A percentile compares a stretch with the other conserved stretches of the same genome.
Evolutionary conservation across 2,329 filamentous ascomycete genomes (phyloP).

Genomic region (Pseudocercospora vitis): DNA sequence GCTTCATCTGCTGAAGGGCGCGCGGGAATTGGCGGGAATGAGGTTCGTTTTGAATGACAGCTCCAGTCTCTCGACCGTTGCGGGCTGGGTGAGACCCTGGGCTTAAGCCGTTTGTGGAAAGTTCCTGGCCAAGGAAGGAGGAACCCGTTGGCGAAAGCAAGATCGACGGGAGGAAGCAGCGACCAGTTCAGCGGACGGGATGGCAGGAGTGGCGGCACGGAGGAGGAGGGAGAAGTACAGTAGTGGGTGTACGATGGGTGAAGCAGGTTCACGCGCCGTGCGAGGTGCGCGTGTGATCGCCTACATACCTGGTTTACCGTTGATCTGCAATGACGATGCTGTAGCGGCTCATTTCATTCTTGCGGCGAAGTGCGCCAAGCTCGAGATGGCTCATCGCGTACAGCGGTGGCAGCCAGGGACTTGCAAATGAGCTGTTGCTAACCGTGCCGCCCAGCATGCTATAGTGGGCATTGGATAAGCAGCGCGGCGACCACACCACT

Average conservation of each 20-base stretch:
- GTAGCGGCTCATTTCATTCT: slow-evolving; percentile 8
- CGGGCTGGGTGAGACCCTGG: slow-evolving; percentile 3
- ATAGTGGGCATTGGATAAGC: background rate
- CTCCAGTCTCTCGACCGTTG: slow-evolving; percentile 1
- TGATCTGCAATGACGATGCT: slow-evolving; percentile 9
- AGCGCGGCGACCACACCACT: too few relatives aligned
- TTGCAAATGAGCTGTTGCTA: background rate
- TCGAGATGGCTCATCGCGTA: background rate
- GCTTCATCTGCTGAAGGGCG: background rate
- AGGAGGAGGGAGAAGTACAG: background rate
- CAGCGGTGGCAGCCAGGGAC: slow-evolving; percentile 7
- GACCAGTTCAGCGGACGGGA: background rate
- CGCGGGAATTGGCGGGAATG: background rate
- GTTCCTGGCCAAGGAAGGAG: background rate
- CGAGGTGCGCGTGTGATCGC: background rate
- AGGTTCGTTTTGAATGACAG: background rate
- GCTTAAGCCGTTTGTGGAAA: slow-evolving; percentile 7
- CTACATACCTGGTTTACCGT: slow-evolving; percentile 1
- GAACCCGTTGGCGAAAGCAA: slow-evolving; percentile 3
- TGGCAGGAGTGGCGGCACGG: background rate
- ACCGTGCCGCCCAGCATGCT: background rate
- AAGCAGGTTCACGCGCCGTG: background rate
- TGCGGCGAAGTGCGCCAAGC: slow-evolving; percentile 1
- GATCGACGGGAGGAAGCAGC: background rate
- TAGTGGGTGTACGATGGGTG: too few relatives aligned